Evolutionary conservation across 805 yeast genomes (phyloP), one percentile per base, ranked within the genome.

Genomic region (Ogataea salicorniae): DNA sequence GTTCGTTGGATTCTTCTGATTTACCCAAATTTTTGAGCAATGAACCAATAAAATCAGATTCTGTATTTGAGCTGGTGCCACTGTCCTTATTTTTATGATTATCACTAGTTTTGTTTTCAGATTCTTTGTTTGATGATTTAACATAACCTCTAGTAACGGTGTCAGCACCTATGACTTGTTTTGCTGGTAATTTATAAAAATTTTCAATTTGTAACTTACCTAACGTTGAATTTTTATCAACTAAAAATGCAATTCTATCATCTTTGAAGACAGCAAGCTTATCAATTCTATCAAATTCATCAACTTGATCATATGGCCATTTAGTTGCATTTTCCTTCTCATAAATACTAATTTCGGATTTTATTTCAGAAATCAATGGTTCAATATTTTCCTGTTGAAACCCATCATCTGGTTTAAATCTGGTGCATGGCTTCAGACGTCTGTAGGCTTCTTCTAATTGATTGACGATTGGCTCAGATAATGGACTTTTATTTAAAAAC

Each of bases 401-500:
- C 2, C 41, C 35, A 9, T 40, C 23, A 14, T 43, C 45, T n/a
- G 42, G 40, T 15, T 34, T 16, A 47, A 13, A 16, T 46, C 26
- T 39, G 15, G 39, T 8, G 31, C 44, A 54, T 42, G 67, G 60
- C 26, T 55, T 51, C 38, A 74, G 58, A 13, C 60, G 56, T 16
- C 59, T 51, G 59, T 76, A 87, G 0, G 77, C 77, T 5, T 58
- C 57, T 62, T 91, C 97, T 18, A 91, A 57, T 47, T 76, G 80
- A 0, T 70, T 67, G 0, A 94, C 71, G 5, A 82, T 48, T 1
- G 67, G 64, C 1, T 70, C 69, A 9, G 72, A 58, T 26, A 88
- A 65, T 0, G 95, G 95, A 5, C 59, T 58, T 1, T 80, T 79
- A 43, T 77, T 77, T 9, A 75, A 61, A 61, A 88, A 89, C 98